Conservation (phyloP, 495 filamentous ascomycete genomes). For the Usnea hakonensis region DNA sequence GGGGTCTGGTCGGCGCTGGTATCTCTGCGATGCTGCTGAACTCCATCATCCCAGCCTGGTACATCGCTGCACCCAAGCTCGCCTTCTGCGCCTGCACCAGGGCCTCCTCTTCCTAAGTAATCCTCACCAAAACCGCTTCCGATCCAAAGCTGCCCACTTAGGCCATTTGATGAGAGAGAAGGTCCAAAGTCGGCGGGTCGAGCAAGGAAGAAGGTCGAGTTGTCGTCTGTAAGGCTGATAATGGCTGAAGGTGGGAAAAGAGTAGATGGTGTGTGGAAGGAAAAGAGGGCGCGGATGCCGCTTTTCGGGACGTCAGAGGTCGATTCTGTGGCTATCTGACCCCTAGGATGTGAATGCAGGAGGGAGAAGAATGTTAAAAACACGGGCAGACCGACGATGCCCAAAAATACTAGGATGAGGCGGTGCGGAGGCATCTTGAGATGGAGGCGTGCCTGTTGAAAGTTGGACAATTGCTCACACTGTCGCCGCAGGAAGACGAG, state of each 20-base stretch:
- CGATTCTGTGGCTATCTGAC: constrained; percentile 34
- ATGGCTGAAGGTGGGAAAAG: constrained; percentile 91
- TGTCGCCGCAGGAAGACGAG: neutral
- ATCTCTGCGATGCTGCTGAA: constrained; percentile 27
- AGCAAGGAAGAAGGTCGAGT: constrained; percentile 91
- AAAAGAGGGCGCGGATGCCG: constrained; percentile 49
- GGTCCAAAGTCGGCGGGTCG: constrained; percentile 92
- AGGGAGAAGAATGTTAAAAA: constrained; percentile 46
- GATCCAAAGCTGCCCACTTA: constrained; percentile 83
- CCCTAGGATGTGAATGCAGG: constrained; percentile 33
- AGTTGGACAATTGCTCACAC: constrained; percentile 9
- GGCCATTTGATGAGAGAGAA: constrained; percentile 59
- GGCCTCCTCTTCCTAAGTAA: constrained; percentile 49
- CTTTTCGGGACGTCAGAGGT: constrained; percentile 35
- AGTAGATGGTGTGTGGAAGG: constrained; percentile 59
- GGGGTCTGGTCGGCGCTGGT: constrained; percentile 8
- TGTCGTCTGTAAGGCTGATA: constrained; percentile 94
- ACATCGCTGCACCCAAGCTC: constrained; percentile 98
- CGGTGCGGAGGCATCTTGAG: constrained; percentile 47
- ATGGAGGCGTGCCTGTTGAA: neutral
- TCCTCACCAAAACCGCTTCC: constrained; percentile 84
- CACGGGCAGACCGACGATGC: constrained; percentile 47
- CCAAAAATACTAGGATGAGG: constrained; percentile 44
- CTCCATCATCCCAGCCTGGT: constrained; percentile 72
- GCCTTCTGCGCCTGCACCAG: constrained; percentile 53